Percentiles rank a stretch among this genome's conserved stretches.
These are phyloP conservation scores for Alternaria consortialis DNA, from an alignment of 2,329 filamentous ascomycete genomes.

Conservation along the genomic window DNA sequence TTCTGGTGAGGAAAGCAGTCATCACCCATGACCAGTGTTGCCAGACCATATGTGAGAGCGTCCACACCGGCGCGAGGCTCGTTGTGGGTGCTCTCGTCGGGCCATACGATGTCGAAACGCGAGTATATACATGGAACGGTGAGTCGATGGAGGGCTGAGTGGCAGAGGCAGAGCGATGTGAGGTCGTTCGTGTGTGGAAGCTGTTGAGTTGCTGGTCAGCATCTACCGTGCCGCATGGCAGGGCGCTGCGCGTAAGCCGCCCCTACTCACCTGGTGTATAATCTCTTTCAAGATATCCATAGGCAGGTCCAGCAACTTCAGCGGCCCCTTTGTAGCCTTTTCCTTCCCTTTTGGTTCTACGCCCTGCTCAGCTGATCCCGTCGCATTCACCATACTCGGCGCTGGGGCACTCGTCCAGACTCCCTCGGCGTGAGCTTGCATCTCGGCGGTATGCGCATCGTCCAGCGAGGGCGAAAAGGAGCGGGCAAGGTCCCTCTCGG, in stretches of 20 bases:
- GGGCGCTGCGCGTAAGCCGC: background rate
- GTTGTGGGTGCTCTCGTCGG: conserved; percentile 70
- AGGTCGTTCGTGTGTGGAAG: conserved; percentile 84
- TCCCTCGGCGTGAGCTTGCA: conserved; percentile 21
- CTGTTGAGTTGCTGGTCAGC: conserved; percentile 55
- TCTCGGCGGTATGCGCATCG: conserved; percentile 30
- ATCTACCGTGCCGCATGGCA: background rate
- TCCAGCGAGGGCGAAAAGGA: conserved; percentile 32
- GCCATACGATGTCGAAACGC: conserved; percentile 89
- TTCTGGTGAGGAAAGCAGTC: conserved; percentile 65
- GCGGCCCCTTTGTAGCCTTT: conserved; percentile 61
- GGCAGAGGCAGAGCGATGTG: conserved; percentile 78
- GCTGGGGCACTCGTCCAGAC: conserved; percentile 22
- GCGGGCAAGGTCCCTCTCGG: conserved; percentile 34
- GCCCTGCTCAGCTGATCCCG: conserved; percentile 36
- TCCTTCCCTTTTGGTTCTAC: conserved; percentile 61
- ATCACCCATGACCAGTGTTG: conserved; percentile 78
- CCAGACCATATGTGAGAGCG: conserved; percentile 81
- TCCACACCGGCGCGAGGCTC: conserved; percentile 78
- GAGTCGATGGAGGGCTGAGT: conserved; percentile 78
- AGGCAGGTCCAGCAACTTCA: conserved; percentile 77
- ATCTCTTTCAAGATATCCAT: conserved; percentile 81
- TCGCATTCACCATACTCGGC: conserved; percentile 12
- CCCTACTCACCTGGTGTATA: conserved; percentile 72
- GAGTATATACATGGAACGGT: conserved; percentile 83